Conservation (phyloP, 257 asterid species). For the Ballota nigra region DNA sequence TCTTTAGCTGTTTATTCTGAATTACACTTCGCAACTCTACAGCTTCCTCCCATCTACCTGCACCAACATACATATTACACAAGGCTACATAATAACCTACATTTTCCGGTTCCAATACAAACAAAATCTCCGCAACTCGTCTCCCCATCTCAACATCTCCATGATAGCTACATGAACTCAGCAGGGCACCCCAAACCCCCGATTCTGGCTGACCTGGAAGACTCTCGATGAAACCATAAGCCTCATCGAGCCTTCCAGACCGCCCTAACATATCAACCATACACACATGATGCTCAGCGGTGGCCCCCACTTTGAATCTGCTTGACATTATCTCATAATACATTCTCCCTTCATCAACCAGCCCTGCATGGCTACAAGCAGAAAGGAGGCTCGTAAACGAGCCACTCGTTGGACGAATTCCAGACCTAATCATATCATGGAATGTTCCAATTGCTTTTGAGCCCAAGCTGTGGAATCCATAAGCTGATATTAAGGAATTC, state of each 20-base stretch:
- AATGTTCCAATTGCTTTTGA: conserved; percentile 45
- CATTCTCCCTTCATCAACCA: conserved; percentile 48
- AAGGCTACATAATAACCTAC: conserved; percentile 51
- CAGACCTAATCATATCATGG: conserved; percentile 39
- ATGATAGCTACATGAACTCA: conserved; percentile 59
- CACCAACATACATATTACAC: conserved; percentile 58
- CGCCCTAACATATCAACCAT: conserved; percentile 64
- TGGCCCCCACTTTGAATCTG: conserved; percentile 32
- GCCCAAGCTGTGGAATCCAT: conserved; percentile 56
- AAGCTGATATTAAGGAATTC: conserved; percentile 65
- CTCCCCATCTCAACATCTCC: conserved; percentile 63
- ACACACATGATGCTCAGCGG: conserved; percentile 53
- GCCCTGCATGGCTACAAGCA: conserved; percentile 70
- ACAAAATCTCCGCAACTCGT: conserved; percentile 44
- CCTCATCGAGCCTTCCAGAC: conserved; percentile 48
- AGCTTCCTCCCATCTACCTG: conserved; percentile 72
- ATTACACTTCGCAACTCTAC: conserved; percentile 54
- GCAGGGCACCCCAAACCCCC: conserved; percentile 62
- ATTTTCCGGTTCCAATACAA: conserved; percentile 53
- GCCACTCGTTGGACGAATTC: conserved; percentile 50
- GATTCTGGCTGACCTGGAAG: conserved; percentile 33
- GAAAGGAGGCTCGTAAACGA: conserved; percentile 64
- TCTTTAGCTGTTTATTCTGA: conserved; percentile 45
- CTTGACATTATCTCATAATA: conserved; percentile 42
- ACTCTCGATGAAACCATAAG: conserved; percentile 44